Base-by-base conservation (phyloP, 768 basidiomycete genomes). In the Naematelia encephala region DNA sequence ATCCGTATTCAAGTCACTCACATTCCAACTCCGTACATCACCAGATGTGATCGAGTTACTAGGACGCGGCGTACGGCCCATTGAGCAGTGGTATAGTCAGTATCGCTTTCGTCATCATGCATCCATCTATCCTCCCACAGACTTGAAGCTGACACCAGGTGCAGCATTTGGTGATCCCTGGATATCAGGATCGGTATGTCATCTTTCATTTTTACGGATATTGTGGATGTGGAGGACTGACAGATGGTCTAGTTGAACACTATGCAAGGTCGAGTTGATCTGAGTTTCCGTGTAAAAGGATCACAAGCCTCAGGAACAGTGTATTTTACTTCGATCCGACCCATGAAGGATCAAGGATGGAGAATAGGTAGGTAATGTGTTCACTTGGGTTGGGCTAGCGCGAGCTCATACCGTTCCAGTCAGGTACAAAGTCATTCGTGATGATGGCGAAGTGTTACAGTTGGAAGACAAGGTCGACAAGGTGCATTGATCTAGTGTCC, bases 251-350 rank as follows among this genome's bases (percentile, higher is more conserved):
- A 73, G 69, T 63, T 73, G 49, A 75, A 75, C 57, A 59, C 69
- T 43, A 72, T 73, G 67, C 75, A 77, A 59, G 75, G 75, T 45
- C 61, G 70, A 21, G 72, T 77, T 12, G 75, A 77, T 54, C 57
- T 77, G 1, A 70, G 66, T 46, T 75, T 75, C 57, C 57, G 73
- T 44, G 66, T 77, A 46, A 49, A 53, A 39, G 73, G 73, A 4
- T 45, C 49, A 10, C 61, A 68, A 74, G 75, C 65, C 3, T 57
- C 69, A 13, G 75, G 73, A 14, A 77, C 75, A 14, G 70, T 77
- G 1, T 77, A 77, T 61, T 77, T 77, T 34, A 77, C 75, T 0
- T 73, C 71, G 22, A 72, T 77, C 53, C 26, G 75, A 47, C 75
- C 75, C 1, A 57, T 65, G 25, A 61, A 72, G 25, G 67, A 70